Percentiles rank a stretch among this genome's conserved stretches.
phyloP scores from a whole-genome alignment of 129 eudicot species.

The Saussurea involucrata region DNA sequence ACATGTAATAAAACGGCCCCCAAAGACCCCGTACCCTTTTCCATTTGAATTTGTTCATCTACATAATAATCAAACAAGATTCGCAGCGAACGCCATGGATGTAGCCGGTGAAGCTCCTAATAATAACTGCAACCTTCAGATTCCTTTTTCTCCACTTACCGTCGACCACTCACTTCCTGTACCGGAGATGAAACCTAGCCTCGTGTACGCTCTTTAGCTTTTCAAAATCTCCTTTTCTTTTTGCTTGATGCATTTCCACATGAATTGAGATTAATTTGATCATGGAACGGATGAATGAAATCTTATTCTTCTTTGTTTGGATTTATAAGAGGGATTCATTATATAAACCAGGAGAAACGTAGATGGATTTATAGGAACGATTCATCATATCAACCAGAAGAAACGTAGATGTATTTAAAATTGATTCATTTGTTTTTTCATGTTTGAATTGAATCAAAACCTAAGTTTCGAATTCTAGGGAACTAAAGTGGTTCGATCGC shows the following conservation, averaged over 20 bases:
- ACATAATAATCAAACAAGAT: slow-evolving; percentile 8
- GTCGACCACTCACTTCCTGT: slow-evolving; percentile 78
- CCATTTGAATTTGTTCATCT: not conserved
- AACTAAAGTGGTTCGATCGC: not conserved
- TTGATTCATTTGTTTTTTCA: not conserved
- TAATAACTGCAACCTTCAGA: slow-evolving; percentile 31
- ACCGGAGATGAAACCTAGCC: slow-evolving; percentile 56
- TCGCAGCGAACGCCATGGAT: slow-evolving; percentile 50
- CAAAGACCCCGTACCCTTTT: not conserved
- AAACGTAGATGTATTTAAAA: not conserved
- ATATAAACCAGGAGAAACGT: not conserved
- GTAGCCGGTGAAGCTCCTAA: slow-evolving; percentile 45
- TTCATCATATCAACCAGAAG: not conserved
- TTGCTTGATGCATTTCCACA: not conserved
- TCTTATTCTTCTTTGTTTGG: slow-evolving; percentile 1
- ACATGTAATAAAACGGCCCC: slow-evolving; percentile 3
- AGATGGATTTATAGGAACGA: not conserved
- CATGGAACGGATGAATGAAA: not conserved
- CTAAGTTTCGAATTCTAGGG: slow-evolving; percentile 7
- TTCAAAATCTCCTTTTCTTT: not conserved
- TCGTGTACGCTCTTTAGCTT: slow-evolving; percentile 41
- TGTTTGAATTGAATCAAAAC: not conserved
- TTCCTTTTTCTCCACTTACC: slow-evolving; percentile 61
- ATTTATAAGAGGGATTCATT: not conserved
- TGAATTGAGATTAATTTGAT: slow-evolving; percentile 15